phyloP scores from a whole-genome alignment of 768 basidiomycete genomes.

The Lactarius akahatsu region DNA sequence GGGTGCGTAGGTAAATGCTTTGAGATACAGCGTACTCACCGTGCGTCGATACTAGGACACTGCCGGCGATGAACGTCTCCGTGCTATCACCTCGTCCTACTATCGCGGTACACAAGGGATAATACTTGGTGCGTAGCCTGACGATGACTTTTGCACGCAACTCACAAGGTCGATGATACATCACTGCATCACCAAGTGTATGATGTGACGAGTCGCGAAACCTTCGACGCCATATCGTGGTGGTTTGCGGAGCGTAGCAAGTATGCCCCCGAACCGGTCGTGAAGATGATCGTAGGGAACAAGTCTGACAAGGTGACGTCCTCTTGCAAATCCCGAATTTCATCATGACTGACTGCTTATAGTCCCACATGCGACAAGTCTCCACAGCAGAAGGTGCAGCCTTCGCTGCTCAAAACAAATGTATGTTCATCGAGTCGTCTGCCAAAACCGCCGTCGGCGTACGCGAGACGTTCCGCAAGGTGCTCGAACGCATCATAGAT shows the following conservation, averaged over 20 bases:
- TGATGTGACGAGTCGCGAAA: constrained; percentile 88
- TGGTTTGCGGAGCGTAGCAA: constrained; percentile 94
- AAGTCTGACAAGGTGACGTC: constrained; percentile 81
- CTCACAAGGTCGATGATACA: background rate
- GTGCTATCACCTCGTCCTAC: constrained; percentile 92
- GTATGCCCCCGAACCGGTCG: constrained; percentile 78
- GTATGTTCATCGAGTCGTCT: constrained; percentile 85
- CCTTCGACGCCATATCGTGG: constrained; percentile 85
- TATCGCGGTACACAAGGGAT: constrained; percentile 87
- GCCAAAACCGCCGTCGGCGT: constrained; percentile 90
- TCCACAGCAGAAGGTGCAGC: constrained; percentile 69
- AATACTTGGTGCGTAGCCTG: constrained; percentile 55
- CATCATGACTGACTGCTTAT: background rate
- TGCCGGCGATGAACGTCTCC: constrained; percentile 93
- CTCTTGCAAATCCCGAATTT: background rate
- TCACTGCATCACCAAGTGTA: constrained; percentile 58
- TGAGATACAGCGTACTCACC: background rate
- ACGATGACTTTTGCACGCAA: background rate
- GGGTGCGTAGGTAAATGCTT: constrained; percentile 55
- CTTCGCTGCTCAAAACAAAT: constrained; percentile 80
- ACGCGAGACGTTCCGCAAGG: constrained; percentile 66
- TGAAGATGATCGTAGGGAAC: constrained; percentile 92
- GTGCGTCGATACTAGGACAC: constrained; percentile 60
- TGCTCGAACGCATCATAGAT: constrained; percentile 78
- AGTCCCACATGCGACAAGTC: constrained; percentile 90